Evolutionary conservation across 2,329 filamentous ascomycete species (phyloP).

Genomic region (Alternaria postmessia): DNA sequence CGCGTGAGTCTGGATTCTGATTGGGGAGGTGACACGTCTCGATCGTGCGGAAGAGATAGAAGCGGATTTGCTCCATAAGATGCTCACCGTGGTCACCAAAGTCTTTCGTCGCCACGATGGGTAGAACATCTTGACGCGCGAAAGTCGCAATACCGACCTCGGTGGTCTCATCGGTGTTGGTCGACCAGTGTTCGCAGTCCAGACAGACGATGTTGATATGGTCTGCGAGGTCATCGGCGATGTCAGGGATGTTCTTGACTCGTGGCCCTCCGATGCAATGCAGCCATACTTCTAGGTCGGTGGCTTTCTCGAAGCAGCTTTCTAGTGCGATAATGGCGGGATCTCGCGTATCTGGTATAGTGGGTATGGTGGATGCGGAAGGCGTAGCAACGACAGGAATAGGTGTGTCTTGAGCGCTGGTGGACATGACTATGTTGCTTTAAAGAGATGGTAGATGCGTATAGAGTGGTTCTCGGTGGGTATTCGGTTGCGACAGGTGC

Average conservation of each 20-base stretch:
- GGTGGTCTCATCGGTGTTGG: slow-evolving; percentile 30
- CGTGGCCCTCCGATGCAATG: slow-evolving; percentile 16
- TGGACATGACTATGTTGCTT: neutral
- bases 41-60: slow-evolving; percentile 32
- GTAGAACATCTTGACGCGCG: slow-evolving; percentile 5
- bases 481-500: neutral
- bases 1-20: slow-evolving; percentile 8
- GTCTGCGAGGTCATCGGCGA: slow-evolving; percentile 16
- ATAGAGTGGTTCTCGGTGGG: neutral
- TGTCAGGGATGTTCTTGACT: neutral
- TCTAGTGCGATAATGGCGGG: neutral
- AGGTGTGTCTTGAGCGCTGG: neutral
- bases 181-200: slow-evolving; percentile 35
- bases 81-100: slow-evolving; percentile 27
- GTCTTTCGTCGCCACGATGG: neutral
- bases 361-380: neutral
- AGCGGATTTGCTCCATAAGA: slow-evolving; percentile 27
- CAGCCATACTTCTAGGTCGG: slow-evolving; percentile 9
- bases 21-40: slow-evolving; percentile 29
- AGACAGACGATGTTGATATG: slow-evolving; percentile 29
- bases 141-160: slow-evolving; percentile 33
- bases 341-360: neutral
- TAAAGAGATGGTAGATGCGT: neutral
- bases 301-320: slow-evolving; percentile 2
- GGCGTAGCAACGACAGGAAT: neutral